A percentile compares a stretch with the other conserved stretches of the same genome.
Evolutionary conservation across 495 filamentous ascomycete genomes (phyloP).

Genomic region (Xylaria scruposa): DNA sequence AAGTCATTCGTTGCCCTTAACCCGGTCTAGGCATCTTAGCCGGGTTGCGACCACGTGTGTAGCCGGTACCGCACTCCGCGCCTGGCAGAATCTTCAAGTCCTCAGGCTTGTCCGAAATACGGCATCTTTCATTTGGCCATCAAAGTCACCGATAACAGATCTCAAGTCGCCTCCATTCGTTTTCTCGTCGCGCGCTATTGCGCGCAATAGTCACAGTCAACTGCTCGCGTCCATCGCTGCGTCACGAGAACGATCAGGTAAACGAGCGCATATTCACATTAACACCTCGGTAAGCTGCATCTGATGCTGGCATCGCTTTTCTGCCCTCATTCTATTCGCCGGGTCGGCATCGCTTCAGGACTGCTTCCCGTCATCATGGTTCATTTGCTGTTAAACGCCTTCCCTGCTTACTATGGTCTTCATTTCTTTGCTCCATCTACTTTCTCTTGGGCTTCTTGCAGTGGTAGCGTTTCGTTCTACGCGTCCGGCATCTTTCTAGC

Average conservation of each 20-base stretch:
- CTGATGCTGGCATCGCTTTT: not conserved
- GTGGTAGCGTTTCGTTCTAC: not conserved
- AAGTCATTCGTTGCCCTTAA: not conserved
- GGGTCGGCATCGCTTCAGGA: not conserved
- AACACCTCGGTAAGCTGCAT: slow-evolving; percentile 2
- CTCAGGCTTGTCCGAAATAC: not conserved
- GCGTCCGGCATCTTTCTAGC: not conserved
- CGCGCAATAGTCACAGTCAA: not conserved
- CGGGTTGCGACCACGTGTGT: not conserved
- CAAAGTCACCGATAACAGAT: not conserved
- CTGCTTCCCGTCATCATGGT: not conserved
- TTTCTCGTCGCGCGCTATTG: not conserved
- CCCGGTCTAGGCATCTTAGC: not conserved
- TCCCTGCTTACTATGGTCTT: not conserved
- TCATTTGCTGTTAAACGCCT: not conserved
- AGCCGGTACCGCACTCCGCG: not conserved
- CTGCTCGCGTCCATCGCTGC: not conserved
- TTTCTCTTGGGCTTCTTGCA: not conserved
- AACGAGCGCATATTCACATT: not conserved
- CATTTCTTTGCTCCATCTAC: not conserved
- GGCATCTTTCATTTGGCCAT: not conserved
- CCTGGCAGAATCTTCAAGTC: not conserved
- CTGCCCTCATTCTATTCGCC: not conserved
- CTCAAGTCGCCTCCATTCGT: not conserved
- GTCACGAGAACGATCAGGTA: not conserved